These are phyloP conservation scores for Aspergillus amoenus DNA, from an alignment of 2,329 filamentous ascomycete species.

Conservation along the genomic window DNA sequence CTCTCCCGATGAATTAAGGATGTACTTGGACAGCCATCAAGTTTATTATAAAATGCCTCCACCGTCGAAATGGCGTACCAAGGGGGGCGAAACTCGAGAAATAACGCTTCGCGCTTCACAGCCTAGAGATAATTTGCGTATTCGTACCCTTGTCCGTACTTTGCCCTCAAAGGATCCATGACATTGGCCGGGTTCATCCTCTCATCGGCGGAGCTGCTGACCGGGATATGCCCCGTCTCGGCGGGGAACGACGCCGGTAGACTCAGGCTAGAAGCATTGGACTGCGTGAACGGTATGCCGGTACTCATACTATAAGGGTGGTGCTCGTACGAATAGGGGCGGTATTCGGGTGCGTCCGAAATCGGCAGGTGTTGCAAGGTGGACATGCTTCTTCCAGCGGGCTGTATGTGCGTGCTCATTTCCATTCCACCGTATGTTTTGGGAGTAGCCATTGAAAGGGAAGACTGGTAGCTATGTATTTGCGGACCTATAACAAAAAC, in stretches of 20 bases:
- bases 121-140: constrained; percentile 29
- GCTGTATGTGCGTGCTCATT: constrained; percentile 27
- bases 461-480: constrained; percentile 27
- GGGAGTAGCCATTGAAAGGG: constrained; percentile 27
- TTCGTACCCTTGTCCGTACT: constrained; percentile 31
- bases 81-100: neutral
- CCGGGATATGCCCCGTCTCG: constrained; percentile 22
- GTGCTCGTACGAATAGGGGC: constrained; percentile 30
- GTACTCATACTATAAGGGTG: constrained; percentile 29
- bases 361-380: constrained; percentile 33
- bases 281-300: constrained; percentile 32
- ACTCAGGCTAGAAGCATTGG: constrained; percentile 36
- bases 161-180: constrained; percentile 27
- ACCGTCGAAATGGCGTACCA: neutral
- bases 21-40: neutral
- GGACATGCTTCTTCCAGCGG: constrained; percentile 28
- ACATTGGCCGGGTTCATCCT: constrained; percentile 23
- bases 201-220: constrained; percentile 22
- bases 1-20: constrained; percentile 2
- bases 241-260: constrained; percentile 35
- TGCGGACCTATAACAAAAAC: constrained; percentile 26
- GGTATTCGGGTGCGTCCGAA: constrained; percentile 36
- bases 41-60: constrained; percentile 1
- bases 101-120: neutral
- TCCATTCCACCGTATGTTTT: constrained; percentile 27